Evolutionary conservation across 108 stramenopile species (phyloP).

Genomic region (Chaetoceros muelleri): DNA sequence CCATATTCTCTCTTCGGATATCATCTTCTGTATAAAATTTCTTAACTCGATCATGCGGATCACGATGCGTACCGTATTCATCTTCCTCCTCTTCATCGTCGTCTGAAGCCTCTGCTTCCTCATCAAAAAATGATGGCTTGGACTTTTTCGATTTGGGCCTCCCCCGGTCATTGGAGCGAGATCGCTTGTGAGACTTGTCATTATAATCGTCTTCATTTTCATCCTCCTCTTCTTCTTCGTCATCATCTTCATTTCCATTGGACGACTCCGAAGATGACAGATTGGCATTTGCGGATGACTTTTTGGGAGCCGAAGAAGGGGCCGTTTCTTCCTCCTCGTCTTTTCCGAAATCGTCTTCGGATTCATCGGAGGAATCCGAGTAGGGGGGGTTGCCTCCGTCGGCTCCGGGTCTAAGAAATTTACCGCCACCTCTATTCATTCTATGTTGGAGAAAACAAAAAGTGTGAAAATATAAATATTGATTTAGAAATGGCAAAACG

Average conservation of each 20-base stretch:
- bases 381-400: conserved; percentile 32
- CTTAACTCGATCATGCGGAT: conserved; percentile 59
- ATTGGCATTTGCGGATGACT: no score
- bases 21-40: conserved; percentile 69
- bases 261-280: conserved; percentile 29
- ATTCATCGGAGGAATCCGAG: conserved; percentile 23
- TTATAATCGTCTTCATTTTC: conserved; percentile 26
- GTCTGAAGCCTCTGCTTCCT: conserved; percentile 80
- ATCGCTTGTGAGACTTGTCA: conserved; percentile 5
- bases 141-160: conserved; percentile 31
- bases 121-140: conserved; percentile 75
- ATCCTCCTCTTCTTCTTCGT: conserved; percentile 53
- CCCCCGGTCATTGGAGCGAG: conserved; percentile 10
- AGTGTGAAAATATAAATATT: no score
- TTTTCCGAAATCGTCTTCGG: conserved; percentile 19
- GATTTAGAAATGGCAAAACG: no score
- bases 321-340: conserved; percentile 3
- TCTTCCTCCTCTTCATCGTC: conserved; percentile 74
- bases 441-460: neutral
- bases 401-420: conserved; percentile 40
- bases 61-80: conserved; percentile 49
- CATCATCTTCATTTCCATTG: conserved; percentile 50
- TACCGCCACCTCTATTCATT: conserved; percentile 22
- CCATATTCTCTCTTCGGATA: conserved; percentile 65
- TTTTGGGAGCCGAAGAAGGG: neutral